Conservation (phyloP, 202 grass and related monocot genomes). For the Zizania palustris region DNA sequence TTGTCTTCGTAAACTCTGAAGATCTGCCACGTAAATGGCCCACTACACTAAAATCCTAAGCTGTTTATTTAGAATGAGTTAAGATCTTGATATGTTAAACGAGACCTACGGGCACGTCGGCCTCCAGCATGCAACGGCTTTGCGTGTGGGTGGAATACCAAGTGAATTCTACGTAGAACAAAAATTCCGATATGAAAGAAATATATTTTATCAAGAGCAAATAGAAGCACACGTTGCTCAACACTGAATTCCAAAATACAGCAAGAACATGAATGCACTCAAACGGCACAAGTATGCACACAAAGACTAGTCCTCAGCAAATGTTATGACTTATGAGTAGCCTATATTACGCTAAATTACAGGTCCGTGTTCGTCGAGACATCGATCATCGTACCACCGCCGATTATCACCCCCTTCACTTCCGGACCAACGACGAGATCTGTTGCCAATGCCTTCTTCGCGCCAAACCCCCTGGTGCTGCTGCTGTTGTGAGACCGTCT, state of each 20-base stretch:
- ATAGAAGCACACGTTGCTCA: slow-evolving; percentile 11
- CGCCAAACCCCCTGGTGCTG: slow-evolving; percentile 45
- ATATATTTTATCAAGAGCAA: slow-evolving; percentile 18
- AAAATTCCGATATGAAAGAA: too few species aligned
- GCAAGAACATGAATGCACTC: slow-evolving; percentile 1
- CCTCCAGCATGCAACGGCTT: too few species aligned
- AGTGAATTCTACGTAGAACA: too few species aligned
- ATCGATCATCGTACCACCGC: slow-evolving; percentile 46
- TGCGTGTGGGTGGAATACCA: too few species aligned
- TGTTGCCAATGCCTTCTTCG: slow-evolving; percentile 63
- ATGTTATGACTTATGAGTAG: slow-evolving; percentile 2
- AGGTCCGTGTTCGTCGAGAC: slow-evolving; percentile 56
- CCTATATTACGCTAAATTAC: slow-evolving; percentile 23
- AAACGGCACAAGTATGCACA: slow-evolving; percentile 30
- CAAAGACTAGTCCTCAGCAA: not conserved
- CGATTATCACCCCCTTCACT: slow-evolving; percentile 48
- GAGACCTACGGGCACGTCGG: too few species aligned
- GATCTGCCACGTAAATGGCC: slow-evolving; percentile 41
- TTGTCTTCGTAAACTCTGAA: not conserved
- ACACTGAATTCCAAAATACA: slow-evolving; percentile 13
- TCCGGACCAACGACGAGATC: slow-evolving; percentile 58
- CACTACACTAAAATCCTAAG: too few species aligned
- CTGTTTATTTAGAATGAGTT: too few species aligned
- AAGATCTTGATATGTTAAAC: too few species aligned
- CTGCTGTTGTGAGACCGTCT: slow-evolving; percentile 43